Percentiles rank a stretch among this genome's conserved stretches.
phyloP scores from a whole-genome alignment of 2,329 filamentous ascomycete genomes.

The Furcasterigmium sp. region DNA sequence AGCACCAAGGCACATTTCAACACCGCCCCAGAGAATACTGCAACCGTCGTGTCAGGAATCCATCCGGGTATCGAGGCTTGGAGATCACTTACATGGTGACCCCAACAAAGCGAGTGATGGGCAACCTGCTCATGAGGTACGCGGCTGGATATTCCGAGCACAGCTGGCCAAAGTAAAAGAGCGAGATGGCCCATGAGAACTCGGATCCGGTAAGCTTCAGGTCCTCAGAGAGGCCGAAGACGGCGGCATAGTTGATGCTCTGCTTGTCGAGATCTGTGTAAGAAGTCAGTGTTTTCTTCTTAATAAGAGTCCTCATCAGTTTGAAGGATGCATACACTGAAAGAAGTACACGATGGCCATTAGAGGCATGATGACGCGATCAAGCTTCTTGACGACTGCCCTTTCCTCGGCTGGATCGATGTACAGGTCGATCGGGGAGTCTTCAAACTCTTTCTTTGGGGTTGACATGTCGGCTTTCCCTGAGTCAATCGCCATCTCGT shows the following conservation, averaged over 20 bases:
- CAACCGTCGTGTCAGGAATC: not conserved
- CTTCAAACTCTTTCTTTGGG: too few relatives aligned
- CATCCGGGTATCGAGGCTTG: not conserved
- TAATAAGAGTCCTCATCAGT: too few relatives aligned
- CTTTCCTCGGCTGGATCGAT: conserved; percentile 6
- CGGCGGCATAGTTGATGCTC: conserved; percentile 5
- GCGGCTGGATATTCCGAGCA: not conserved
- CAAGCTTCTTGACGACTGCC: conserved; percentile 6
- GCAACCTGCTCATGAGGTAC: conserved; percentile 5
- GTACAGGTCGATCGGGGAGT: not conserved
- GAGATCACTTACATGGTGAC: conserved; percentile 6
- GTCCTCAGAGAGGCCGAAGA: conserved; percentile 6
- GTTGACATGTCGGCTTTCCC: too few relatives aligned
- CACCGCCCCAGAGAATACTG: conserved; percentile 18
- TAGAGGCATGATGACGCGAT: conserved; percentile 10
- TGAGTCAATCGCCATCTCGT: too few relatives aligned
- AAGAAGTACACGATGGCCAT: conserved; percentile 14
- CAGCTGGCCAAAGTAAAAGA: conserved; percentile 7
- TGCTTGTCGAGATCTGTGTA: conserved; percentile 4
- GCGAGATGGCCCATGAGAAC: conserved; percentile 8
- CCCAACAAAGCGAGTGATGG: conserved; percentile 10
- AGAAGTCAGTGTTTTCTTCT: not conserved
- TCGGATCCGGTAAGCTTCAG: conserved; percentile 4
- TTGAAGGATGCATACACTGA: conserved; percentile 6
- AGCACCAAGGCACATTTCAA: conserved; percentile 18